Conservation (phyloP, 257 asterid genomes). For the Solanum pinnatisectum region DNA sequence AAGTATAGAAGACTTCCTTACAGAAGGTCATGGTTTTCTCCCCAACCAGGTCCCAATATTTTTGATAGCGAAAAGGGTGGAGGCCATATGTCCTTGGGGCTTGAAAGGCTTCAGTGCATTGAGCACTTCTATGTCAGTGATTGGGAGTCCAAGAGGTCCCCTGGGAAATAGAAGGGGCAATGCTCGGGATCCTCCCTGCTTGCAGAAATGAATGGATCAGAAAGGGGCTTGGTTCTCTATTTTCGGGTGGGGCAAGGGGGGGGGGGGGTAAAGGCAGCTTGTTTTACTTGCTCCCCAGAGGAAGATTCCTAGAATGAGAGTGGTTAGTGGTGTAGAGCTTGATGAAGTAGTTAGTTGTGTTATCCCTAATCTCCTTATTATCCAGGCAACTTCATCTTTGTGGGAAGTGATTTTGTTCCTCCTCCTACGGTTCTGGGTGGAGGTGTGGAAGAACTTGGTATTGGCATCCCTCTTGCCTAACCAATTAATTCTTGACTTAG, state of each 20-base stretch:
- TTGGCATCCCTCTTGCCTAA: not conserved
- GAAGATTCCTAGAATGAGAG: not conserved
- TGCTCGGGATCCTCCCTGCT: too few species aligned
- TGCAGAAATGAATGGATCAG: too few species aligned
- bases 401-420: not conserved
- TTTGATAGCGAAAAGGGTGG: not conserved
- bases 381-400: rapidly evolving
- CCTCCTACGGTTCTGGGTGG: not conserved
- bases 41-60: not conserved
- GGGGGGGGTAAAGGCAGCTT: too few species aligned
- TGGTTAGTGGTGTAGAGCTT: not conserved
- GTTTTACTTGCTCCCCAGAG: not conserved
- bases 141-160: not conserved
- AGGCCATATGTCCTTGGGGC: not conserved
- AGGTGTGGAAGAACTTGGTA: not conserved
- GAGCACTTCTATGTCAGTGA: too few species aligned
- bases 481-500: too few species aligned
- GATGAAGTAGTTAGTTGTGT: too few species aligned
- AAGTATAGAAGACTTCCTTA: not conserved
- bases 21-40: not conserved
- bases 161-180: too few species aligned
- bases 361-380: not conserved
- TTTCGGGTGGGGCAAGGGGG: too few species aligned
- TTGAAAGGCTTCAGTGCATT: not conserved
- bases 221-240: too few species aligned